Conservation (phyloP, 1,284 basidiomycete species). For the Vanrija sp. region DNA sequence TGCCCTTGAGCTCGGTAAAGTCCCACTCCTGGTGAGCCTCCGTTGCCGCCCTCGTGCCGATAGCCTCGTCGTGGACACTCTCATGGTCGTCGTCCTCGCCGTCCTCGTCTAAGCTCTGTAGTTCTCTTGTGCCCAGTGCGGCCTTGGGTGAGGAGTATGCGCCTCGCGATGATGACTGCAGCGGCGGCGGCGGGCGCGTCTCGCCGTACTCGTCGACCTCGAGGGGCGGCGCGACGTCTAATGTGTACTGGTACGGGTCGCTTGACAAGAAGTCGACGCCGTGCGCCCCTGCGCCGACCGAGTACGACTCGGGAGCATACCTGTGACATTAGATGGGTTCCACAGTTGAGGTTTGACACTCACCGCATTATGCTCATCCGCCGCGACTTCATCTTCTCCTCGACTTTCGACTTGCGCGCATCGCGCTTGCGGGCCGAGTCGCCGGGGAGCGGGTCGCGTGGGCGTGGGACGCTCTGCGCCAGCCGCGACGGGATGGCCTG, state of each 20-base stretch:
- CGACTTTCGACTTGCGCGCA: slow-evolving; percentile 64
- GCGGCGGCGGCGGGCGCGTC: not conserved
- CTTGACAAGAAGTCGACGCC: slow-evolving; percentile 21
- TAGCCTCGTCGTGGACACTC: slow-evolving; percentile 28
- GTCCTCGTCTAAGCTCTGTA: not conserved
- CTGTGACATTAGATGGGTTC: slow-evolving; percentile 13
- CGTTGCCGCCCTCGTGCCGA: slow-evolving; percentile 26
- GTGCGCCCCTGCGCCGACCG: not conserved
- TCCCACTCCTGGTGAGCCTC: slow-evolving; percentile 51
- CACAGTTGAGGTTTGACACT: slow-evolving; percentile 50
- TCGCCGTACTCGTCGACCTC: slow-evolving; percentile 23
- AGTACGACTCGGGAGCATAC: slow-evolving; percentile 38
- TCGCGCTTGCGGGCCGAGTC: slow-evolving; percentile 4
- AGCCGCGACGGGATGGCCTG: slow-evolving; percentile 9
- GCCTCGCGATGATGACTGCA: no score
- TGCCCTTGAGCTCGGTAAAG: slow-evolving; percentile 64
- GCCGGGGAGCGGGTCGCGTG: slow-evolving; percentile 18
- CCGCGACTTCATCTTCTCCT: slow-evolving; percentile 83
- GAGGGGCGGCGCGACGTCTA: slow-evolving; percentile 17
- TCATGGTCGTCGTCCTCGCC: slow-evolving; percentile 8
- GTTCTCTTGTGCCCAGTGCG: no score
- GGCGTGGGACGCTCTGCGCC: not conserved
- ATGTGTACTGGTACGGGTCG: slow-evolving; percentile 34
- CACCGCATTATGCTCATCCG: slow-evolving; percentile 76
- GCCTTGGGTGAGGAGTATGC: no score